phyloP scores from a whole-genome alignment of 108 stramenopile species.

The Nitzschia palea region DNA sequence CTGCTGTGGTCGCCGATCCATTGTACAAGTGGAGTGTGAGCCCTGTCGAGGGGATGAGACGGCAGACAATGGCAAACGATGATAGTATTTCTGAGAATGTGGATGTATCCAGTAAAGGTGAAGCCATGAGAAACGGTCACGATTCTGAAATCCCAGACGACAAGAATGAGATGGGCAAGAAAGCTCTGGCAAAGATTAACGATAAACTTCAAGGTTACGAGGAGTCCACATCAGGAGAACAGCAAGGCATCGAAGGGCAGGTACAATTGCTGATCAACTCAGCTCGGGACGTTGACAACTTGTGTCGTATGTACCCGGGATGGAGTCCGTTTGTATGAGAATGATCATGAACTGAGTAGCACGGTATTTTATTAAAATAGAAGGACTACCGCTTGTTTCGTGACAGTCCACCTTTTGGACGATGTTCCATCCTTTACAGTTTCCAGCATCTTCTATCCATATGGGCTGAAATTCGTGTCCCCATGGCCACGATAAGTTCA shows the following conservation, averaged over 20 bases:
- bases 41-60: constrained; percentile 61
- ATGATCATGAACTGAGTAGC: no score
- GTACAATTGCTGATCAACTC: constrained; percentile 93
- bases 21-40: constrained; percentile 93
- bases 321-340: constrained; percentile 94
- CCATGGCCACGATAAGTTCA: no score
- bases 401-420: no score
- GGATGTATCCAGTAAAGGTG: not conserved
- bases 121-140: not conserved
- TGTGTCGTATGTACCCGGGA: constrained; percentile 84
- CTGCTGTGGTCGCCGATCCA: constrained; percentile 94
- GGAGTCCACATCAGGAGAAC: constrained; percentile 88
- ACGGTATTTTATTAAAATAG: no score
- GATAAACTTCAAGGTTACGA: constrained; percentile 98
- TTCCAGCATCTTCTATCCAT: no score
- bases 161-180: constrained; percentile 57
- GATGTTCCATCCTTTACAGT: no score
- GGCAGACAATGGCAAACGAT: constrained; percentile 34
- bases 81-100: constrained; percentile 5
- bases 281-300: constrained; percentile 88
- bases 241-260: constrained; percentile 93
- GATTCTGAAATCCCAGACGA: constrained; percentile 17
- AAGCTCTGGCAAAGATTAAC: constrained; percentile 77
- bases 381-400: no score
- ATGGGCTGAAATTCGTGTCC: no score